phyloP scores from a whole-genome alignment of 345 rosid genomes.

The Hirschfeldia incana region DNA sequence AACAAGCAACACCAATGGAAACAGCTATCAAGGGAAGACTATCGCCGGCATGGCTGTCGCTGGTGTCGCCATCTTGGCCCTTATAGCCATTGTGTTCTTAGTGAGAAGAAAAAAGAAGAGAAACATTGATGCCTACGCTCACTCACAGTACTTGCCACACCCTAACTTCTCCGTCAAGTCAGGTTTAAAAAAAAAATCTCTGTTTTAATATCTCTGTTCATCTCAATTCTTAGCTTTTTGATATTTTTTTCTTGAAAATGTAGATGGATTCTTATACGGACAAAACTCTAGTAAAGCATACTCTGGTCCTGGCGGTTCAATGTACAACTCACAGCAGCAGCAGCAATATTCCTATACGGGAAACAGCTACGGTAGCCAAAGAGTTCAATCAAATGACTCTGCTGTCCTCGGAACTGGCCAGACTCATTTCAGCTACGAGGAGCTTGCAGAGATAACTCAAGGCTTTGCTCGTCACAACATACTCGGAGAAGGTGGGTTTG shows the following conservation, averaged over 20 bases:
- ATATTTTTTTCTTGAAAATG: constrained; percentile 16
- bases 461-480: constrained; percentile 72
- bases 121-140: constrained; percentile 26
- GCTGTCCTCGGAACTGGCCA: constrained; percentile 47
- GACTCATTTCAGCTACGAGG: constrained; percentile 69
- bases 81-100: constrained; percentile 46
- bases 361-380: constrained; percentile 53
- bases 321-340: constrained; percentile 48
- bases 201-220: background rate
- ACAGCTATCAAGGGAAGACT: constrained; percentile 9
- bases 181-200: constrained; percentile 44
- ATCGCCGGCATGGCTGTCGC: constrained; percentile 46
- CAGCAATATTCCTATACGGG: constrained; percentile 34
- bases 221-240: background rate
- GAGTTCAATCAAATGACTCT: constrained; percentile 47
- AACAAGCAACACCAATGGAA: background rate
- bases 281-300: constrained; percentile 41
- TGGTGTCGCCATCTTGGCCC: constrained; percentile 46
- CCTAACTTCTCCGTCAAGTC: constrained; percentile 45
- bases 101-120: constrained; percentile 49
- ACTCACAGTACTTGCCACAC: constrained; percentile 51
- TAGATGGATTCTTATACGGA: constrained; percentile 56
- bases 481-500: constrained; percentile 93
- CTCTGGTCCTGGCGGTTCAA: constrained; percentile 38
- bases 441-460: constrained; percentile 68